Percentiles rank a stretch among this genome's conserved stretches.
phyloP scores from a whole-genome alignment of 176 grass and related monocot species.

The Oryza officinalis region DNA sequence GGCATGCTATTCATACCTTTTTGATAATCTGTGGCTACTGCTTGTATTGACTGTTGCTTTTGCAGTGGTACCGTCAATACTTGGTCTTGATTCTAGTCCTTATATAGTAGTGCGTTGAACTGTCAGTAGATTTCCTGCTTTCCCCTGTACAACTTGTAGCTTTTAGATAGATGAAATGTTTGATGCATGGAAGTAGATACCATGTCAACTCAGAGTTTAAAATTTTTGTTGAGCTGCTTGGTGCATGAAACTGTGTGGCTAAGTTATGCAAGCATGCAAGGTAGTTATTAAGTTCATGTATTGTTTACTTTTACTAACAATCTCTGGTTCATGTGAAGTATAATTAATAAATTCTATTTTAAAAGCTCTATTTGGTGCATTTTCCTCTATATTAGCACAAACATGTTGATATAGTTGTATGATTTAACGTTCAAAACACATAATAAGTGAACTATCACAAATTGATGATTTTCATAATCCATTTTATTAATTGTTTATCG shows the following conservation, averaged over 20 bases:
- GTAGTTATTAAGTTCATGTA: not conserved
- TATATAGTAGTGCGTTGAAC: not conserved
- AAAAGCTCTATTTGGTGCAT: not conserved
- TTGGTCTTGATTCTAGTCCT: not conserved
- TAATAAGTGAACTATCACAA: too few species aligned
- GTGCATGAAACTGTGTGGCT: not conserved
- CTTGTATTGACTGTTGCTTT: not conserved
- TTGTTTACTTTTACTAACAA: not conserved
- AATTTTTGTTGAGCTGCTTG: too few species aligned
- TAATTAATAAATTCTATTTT: not conserved
- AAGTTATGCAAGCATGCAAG: not conserved
- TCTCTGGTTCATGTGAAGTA: not conserved
- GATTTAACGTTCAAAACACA: too few species aligned
- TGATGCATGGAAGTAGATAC: not conserved
- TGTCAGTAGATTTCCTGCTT: not conserved
- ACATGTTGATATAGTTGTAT: too few species aligned
- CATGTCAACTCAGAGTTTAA: too few species aligned
- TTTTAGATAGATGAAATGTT: not conserved
- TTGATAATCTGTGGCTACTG: not conserved
- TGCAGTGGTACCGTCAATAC: not conserved
- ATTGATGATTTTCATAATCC: not conserved
- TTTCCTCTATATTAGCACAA: not conserved
- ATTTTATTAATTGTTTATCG: not conserved
- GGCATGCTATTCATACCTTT: slow-evolving; percentile 8
- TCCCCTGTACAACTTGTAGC: not conserved